Evolutionary conservation across 371 early-diverging fungal genomes (phyloP).

Genomic region (Syncephalastrum sp.): DNA sequence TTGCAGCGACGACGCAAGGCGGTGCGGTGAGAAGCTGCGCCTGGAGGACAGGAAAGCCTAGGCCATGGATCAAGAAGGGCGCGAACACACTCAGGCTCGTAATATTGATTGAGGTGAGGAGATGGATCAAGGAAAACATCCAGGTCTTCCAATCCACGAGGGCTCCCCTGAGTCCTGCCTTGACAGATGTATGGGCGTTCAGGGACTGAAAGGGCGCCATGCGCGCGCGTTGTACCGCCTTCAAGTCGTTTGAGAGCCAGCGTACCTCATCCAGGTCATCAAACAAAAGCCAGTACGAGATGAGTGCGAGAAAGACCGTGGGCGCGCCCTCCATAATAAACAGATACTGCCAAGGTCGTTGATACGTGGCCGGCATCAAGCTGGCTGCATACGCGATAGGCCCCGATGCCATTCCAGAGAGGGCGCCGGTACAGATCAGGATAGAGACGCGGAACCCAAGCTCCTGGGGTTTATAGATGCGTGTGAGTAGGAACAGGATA

Average conservation of each 20-base stretch:
- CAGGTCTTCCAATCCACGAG: constrained; percentile 21
- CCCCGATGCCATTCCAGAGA: constrained; percentile 20
- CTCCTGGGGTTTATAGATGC: constrained; percentile 28
- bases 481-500: constrained; percentile 24
- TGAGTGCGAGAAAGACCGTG: constrained; percentile 25
- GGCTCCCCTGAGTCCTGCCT: too few relatives aligned
- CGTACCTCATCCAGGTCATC: constrained; percentile 22
- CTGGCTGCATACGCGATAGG: constrained; percentile 27
- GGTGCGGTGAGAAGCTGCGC: constrained; percentile 43
- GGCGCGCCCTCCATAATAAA: constrained; percentile 39
- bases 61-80: constrained; percentile 22
- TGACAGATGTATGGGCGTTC: too few relatives aligned
- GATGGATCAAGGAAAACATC: constrained; percentile 14
- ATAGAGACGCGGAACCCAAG: constrained; percentile 19
- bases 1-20: constrained; percentile 23
- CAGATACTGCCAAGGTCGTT: constrained; percentile 32
- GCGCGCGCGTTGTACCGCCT: constrained; percentile 15
- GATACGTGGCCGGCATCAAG: constrained; percentile 21
- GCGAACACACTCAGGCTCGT: constrained; percentile 19
- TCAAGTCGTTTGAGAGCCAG: constrained; percentile 17
- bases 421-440: constrained; percentile 14
- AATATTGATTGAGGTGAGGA: constrained; percentile 16
- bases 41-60: constrained; percentile 30
- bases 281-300: constrained; percentile 30
- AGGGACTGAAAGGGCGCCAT: constrained; percentile 2